Conservation (phyloP, 1,139 yeast genomes). For the Kurtzmaniella quercitrusa region DNA sequence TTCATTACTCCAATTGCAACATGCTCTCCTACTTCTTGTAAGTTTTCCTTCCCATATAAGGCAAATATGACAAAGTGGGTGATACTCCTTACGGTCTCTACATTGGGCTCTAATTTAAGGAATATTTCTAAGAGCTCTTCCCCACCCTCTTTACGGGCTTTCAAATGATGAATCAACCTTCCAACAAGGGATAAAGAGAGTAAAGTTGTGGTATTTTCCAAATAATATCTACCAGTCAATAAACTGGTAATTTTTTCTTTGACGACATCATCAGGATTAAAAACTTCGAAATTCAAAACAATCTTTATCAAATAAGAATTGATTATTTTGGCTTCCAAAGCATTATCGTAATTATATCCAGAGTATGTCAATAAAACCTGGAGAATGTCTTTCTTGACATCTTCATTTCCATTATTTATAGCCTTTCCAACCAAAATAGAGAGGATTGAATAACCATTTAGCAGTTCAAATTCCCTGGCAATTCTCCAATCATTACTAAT, state of each 20-base stretch:
- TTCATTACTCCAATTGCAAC: slow-evolving; percentile 1
- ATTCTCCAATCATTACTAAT: slow-evolving; percentile 36
- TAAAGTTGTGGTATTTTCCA: neutral
- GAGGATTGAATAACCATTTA: slow-evolving; percentile 39
- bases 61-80: neutral
- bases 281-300: slow-evolving; percentile 1
- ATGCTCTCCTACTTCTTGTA: neutral
- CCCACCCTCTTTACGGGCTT: neutral
- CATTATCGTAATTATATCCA: neutral
- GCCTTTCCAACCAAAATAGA: slow-evolving; percentile 24
- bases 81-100: neutral
- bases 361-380: neutral
- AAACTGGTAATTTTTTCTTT: neutral
- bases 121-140: neutral
- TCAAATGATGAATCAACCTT: slow-evolving; percentile 1
- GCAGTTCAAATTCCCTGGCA: slow-evolving; percentile 37
- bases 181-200: neutral
- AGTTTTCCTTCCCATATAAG: slow-evolving; percentile 1
- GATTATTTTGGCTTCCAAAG: neutral
- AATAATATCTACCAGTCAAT: neutral
- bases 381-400: neutral
- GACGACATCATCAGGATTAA: neutral
- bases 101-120: neutral
- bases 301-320: neutral
- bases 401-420: neutral